A percentile compares a stretch with the other conserved stretches of the same genome.
Conservation (phyloP, 352 stramenopile genomes). For the Blastocystis hominis region DNA sequence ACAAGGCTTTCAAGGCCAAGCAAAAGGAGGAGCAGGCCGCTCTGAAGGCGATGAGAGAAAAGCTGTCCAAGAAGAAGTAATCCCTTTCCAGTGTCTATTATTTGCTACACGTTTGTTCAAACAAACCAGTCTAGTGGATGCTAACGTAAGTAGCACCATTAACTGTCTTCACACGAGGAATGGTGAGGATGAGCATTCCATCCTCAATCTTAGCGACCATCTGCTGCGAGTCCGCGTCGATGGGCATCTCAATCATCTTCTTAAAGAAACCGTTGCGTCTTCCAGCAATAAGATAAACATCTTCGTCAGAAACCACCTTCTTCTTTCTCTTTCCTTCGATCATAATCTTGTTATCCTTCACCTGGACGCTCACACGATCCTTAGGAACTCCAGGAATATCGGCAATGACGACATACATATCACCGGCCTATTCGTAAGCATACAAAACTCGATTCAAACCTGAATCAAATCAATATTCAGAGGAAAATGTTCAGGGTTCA, state of each 20-base stretch:
- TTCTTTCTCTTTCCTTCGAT: slow-evolving; percentile 58
- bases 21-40: slow-evolving; percentile 58
- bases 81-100: neutral
- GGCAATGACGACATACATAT: slow-evolving; percentile 51
- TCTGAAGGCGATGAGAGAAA: slow-evolving; percentile 58
- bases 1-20: slow-evolving; percentile 51
- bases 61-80: slow-evolving; percentile 50
- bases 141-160: slow-evolving; percentile 14
- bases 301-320: slow-evolving; percentile 52
- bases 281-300: slow-evolving; percentile 33
- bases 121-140: slow-evolving; percentile 3
- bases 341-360: slow-evolving; percentile 58
- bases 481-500: slow-evolving; percentile 22
- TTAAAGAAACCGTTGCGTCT: slow-evolving; percentile 46
- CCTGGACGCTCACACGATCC: slow-evolving; percentile 32
- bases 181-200: slow-evolving; percentile 44
- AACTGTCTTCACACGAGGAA: slow-evolving; percentile 42
- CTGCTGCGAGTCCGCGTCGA: slow-evolving; percentile 14
- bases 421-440: neutral
- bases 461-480: slow-evolving; percentile 56
- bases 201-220: slow-evolving; percentile 50
- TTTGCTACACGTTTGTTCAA: neutral
- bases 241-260: slow-evolving; percentile 16
- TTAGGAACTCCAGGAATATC: slow-evolving; percentile 53
- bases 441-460: neutral